phyloP scores from a whole-genome alignment of 345 rosid genomes.

The Arabidopsis arenosa region DNA sequence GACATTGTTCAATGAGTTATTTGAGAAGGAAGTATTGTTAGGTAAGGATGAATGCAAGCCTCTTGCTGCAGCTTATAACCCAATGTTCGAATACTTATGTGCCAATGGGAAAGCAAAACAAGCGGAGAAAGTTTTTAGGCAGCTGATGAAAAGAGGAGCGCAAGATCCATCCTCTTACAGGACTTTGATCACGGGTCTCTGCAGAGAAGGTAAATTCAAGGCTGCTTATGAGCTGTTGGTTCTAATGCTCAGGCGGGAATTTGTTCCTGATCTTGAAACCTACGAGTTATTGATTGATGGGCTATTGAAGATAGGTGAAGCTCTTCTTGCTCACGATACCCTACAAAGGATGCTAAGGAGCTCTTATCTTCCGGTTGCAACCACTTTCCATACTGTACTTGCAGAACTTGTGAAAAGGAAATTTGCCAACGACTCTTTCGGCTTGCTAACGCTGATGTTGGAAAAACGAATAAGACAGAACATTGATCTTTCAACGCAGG shows the following conservation, averaged over 20 bases:
- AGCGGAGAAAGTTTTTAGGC: slow-evolving; percentile 77
- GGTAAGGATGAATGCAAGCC: slow-evolving; percentile 62
- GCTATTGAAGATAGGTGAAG: slow-evolving; percentile 58
- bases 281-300: slow-evolving; percentile 65
- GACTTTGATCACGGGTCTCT: slow-evolving; percentile 78
- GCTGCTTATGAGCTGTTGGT: slow-evolving; percentile 69
- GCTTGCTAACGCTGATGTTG: slow-evolving; percentile 62
- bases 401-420: slow-evolving; percentile 59
- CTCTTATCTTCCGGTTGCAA: slow-evolving; percentile 62
- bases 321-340: slow-evolving; percentile 65
- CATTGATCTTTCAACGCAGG: slow-evolving; percentile 59
- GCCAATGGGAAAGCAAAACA: slow-evolving; percentile 66
- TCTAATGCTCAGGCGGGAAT: slow-evolving; percentile 76
- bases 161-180: slow-evolving; percentile 76
- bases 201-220: slow-evolving; percentile 64
- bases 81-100: slow-evolving; percentile 74
- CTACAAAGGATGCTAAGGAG: slow-evolving; percentile 77
- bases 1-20: slow-evolving; percentile 63
- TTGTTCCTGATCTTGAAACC: slow-evolving; percentile 63
- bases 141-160: slow-evolving; percentile 79
- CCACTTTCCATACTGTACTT: slow-evolving; percentile 66
- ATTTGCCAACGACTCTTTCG: slow-evolving; percentile 57
- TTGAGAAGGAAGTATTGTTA: slow-evolving; percentile 55
- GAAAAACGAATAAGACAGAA: slow-evolving; percentile 64
- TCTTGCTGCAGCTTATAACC: slow-evolving; percentile 78